Percentiles rank a stretch among this genome's conserved stretches.
These are phyloP conservation scores for Cryptococcus wingfieldii DNA, from an alignment of 1,284 basidiomycete genomes.

Conservation along the genomic window DNA sequence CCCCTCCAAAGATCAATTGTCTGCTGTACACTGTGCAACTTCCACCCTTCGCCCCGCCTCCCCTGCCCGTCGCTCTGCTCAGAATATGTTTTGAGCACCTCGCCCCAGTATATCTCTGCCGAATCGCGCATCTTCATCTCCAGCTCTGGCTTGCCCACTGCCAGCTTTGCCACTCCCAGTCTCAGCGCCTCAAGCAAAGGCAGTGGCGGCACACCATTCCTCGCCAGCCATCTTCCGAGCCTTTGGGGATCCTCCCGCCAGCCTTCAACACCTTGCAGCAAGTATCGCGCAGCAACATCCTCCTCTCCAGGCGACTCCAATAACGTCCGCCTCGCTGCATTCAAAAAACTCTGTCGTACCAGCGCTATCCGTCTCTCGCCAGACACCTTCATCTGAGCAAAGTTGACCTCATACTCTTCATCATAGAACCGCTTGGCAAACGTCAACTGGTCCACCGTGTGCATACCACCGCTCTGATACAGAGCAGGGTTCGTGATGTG, in stretches of 20 bases:
- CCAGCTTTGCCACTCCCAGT: conserved; percentile 9
- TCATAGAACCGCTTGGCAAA: conserved; percentile 31
- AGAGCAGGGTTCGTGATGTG: background rate
- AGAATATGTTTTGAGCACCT: conserved; percentile 16
- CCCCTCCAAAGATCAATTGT: conserved; percentile 21
- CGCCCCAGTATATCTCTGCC: conserved; percentile 17
- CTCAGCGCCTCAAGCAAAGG: conserved; percentile 23
- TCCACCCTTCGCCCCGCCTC: conserved; percentile 19
- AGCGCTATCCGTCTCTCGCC: conserved; percentile 30
- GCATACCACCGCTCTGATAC: conserved; percentile 4
- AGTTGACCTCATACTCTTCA: conserved; percentile 20
- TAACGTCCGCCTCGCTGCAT: background rate
- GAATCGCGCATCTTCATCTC: conserved; percentile 20
- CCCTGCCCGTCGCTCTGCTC: background rate
- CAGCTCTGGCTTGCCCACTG: background rate
- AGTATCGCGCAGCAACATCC: conserved; percentile 6
- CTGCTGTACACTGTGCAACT: conserved; percentile 23
- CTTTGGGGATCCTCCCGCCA: background rate
- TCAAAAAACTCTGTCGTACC: conserved; percentile 33
- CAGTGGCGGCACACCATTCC: conserved; percentile 23
- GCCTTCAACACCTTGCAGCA: conserved; percentile 3
- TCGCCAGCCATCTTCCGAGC: conserved; percentile 24
- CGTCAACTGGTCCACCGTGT: conserved; percentile 21
- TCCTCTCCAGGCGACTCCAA: conserved; percentile 5
- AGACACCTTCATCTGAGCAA: background rate